Evolutionary conservation across 1,284 basidiomycete genomes (phyloP).

Genomic region (Tilletia indica): DNA sequence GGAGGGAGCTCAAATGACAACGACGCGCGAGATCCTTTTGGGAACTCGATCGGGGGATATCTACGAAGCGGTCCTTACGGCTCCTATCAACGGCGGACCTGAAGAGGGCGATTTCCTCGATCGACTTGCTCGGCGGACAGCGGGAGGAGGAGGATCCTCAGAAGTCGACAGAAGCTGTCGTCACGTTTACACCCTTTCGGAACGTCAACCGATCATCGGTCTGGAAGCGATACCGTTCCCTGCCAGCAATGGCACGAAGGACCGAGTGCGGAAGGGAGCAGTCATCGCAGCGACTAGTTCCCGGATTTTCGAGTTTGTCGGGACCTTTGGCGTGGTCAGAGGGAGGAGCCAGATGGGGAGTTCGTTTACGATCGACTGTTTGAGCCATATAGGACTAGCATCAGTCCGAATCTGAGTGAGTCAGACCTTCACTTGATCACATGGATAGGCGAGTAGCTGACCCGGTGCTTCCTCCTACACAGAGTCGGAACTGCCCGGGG

Average conservation of each 20-base stretch:
- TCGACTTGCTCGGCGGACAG: conserved; percentile 49
- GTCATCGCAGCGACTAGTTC: conserved; percentile 83
- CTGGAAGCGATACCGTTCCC: conserved; percentile 35
- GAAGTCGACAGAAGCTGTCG: conserved; percentile 41
- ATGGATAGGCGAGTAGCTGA: not conserved
- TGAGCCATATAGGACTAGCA: conserved; percentile 38
- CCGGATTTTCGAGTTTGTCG: conserved; percentile 87
- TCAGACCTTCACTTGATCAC: not conserved
- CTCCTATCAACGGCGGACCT: conserved; percentile 46
- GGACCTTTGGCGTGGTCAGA: conserved; percentile 60
- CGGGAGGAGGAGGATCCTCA: conserved; percentile 26
- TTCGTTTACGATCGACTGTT: conserved; percentile 48
- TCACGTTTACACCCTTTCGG: conserved; percentile 42
- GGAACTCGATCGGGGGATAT: conserved; percentile 63
- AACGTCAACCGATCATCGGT: conserved; percentile 48
- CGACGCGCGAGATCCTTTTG: conserved; percentile 79
- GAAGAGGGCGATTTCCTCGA: conserved; percentile 60
- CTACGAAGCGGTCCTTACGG: conserved; percentile 67
- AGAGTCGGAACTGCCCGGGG: conserved; percentile 52
- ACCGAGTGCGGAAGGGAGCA: conserved; percentile 27
- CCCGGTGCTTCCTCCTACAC: conserved; percentile 33
- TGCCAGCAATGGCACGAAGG: conserved; percentile 15
- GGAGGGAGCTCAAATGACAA: conserved; percentile 8
- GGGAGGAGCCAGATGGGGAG: conserved; percentile 65
- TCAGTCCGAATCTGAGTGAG: conserved; percentile 41